A percentile compares a stretch with the other conserved stretches of the same genome.
These are phyloP conservation scores for Ustilago hordei DNA, from an alignment of 1,284 basidiomycete species.

Conservation along the genomic window DNA sequence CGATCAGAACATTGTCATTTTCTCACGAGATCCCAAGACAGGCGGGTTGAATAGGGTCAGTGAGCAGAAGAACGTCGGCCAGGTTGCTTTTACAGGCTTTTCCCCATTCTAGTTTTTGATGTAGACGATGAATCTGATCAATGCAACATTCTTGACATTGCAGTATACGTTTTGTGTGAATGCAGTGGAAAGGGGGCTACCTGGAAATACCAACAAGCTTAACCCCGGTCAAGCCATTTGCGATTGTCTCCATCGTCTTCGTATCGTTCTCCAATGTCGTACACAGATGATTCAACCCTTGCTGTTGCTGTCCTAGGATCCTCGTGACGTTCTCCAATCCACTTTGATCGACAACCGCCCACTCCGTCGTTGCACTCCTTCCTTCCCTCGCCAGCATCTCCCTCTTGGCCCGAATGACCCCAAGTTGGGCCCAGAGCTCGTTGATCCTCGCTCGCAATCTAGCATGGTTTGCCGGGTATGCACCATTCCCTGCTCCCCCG, in stretches of 20 bases:
- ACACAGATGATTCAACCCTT: slow-evolving; percentile 64
- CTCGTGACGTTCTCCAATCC: slow-evolving; percentile 60
- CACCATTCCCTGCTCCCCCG: background rate
- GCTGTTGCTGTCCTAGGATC: slow-evolving; percentile 63
- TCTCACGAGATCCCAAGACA: slow-evolving; percentile 25
- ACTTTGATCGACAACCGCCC: slow-evolving; percentile 66
- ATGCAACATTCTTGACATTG: background rate
- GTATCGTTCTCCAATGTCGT: slow-evolving; percentile 59
- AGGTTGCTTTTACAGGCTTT: slow-evolving; percentile 53
- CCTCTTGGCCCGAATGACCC: slow-evolving; percentile 58
- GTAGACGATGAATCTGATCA: background rate
- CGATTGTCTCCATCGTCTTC: slow-evolving; percentile 62
- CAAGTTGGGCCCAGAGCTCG: slow-evolving; percentile 68
- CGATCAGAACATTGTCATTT: slow-evolving; percentile 48
- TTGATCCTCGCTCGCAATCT: slow-evolving; percentile 62
- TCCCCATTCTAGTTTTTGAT: slow-evolving; percentile 25
- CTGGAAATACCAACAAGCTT: slow-evolving; percentile 57
- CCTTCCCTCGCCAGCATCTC: slow-evolving; percentile 54
- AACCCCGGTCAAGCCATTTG: slow-evolving; percentile 55
- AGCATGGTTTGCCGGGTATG: slow-evolving; percentile 24
- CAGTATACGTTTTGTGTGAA: background rate
- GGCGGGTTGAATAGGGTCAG: slow-evolving; percentile 34
- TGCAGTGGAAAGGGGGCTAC: slow-evolving; percentile 1
- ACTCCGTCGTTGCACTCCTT: slow-evolving; percentile 54
- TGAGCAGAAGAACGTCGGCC: slow-evolving; percentile 19